These are phyloP conservation scores for Allium fistulosum DNA, from an alignment of 106 monocot species.

Conservation along the genomic window DNA sequence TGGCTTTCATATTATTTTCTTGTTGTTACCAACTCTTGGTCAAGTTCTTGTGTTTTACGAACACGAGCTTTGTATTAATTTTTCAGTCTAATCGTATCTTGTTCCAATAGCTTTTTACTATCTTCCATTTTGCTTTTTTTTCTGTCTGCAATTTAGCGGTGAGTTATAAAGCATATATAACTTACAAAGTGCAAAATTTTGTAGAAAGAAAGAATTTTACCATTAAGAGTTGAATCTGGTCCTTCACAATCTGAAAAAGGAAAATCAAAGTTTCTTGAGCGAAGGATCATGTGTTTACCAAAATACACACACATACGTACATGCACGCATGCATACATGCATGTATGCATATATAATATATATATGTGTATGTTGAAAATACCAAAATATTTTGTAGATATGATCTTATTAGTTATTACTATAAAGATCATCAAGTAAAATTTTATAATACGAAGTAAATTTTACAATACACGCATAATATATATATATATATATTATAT, in stretches of 20 bases:
- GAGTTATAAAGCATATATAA: too few relatives aligned
- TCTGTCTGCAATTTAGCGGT: slow-evolving; percentile 6
- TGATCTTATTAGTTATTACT: too few relatives aligned
- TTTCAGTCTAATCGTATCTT: slow-evolving; percentile 41
- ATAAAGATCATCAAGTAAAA: too few relatives aligned
- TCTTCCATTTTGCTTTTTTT: slow-evolving; percentile 33
- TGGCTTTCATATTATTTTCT: slow-evolving; percentile 33
- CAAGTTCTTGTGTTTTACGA: slow-evolving; percentile 44
- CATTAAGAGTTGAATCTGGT: slow-evolving; percentile 29
- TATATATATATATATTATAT: too few relatives aligned
- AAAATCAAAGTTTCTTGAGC: too few relatives aligned
- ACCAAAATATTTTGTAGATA: too few relatives aligned
- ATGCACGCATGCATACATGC: neutral
- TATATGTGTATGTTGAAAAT: too few relatives aligned
- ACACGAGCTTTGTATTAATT: slow-evolving; percentile 66
- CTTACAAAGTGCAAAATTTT: too few relatives aligned
- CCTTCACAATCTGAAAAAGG: slow-evolving; percentile 25
- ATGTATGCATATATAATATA: too few relatives aligned
- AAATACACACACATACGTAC: neutral
- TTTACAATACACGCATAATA: too few relatives aligned
- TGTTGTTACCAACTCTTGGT: slow-evolving; percentile 38
- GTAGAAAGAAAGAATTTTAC: slow-evolving; percentile 16
- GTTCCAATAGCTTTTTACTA: slow-evolving; percentile 42
- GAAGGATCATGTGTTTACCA: too few relatives aligned
- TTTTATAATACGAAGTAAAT: too few relatives aligned